phyloP scores from a whole-genome alignment of 371 early-diverging fungal genomes.

The Mucor velutinosus region DNA sequence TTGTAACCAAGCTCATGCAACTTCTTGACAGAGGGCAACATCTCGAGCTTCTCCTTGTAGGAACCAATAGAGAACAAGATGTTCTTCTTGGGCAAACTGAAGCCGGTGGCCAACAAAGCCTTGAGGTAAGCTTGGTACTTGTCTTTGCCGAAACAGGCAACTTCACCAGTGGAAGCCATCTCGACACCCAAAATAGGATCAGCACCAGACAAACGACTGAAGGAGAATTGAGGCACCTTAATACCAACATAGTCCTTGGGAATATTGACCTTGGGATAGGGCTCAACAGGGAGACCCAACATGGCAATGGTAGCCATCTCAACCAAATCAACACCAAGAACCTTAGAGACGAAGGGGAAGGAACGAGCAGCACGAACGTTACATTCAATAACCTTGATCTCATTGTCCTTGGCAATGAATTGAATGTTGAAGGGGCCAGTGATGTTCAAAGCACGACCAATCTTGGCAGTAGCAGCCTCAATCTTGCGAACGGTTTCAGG shows the following conservation, averaged over 20 bases:
- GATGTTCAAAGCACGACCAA: constrained; percentile 89
- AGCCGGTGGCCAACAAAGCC: constrained; percentile 90
- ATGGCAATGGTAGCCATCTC: constrained; percentile 94
- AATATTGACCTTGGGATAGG: constrained; percentile 67
- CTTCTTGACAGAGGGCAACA: constrained; percentile 83
- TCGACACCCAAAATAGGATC: constrained; percentile 97
- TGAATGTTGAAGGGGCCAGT: constrained; percentile 99
- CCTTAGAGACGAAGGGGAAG: constrained; percentile 96
- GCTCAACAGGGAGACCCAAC: constrained; percentile 72
- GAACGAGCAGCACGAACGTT: constrained; percentile 95
- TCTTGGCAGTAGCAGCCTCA: constrained; percentile 83
- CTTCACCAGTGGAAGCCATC: constrained; percentile 99
- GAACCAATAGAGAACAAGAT: constrained; percentile 91
- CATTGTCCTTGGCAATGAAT: constrained; percentile 93
- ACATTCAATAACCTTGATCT: constrained; percentile 97
- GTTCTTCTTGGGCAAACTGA: constrained; percentile 89
- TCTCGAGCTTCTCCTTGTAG: constrained; percentile 93
- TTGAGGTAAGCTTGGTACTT: constrained; percentile 96
- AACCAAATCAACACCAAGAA: constrained; percentile 86
- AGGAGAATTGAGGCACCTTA: constrained; percentile 97
- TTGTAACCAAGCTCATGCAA: constrained; percentile 84
- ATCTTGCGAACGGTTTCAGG: constrained; percentile 88
- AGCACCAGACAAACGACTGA: constrained; percentile 92
- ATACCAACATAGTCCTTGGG: constrained; percentile 80
- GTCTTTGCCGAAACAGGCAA: constrained; percentile 95